A percentile compares a stretch with the other conserved stretches of the same genome.
Evolutionary conservation across 1,284 basidiomycete genomes (phyloP).

Genomic region (Fistulinella staudtii): DNA sequence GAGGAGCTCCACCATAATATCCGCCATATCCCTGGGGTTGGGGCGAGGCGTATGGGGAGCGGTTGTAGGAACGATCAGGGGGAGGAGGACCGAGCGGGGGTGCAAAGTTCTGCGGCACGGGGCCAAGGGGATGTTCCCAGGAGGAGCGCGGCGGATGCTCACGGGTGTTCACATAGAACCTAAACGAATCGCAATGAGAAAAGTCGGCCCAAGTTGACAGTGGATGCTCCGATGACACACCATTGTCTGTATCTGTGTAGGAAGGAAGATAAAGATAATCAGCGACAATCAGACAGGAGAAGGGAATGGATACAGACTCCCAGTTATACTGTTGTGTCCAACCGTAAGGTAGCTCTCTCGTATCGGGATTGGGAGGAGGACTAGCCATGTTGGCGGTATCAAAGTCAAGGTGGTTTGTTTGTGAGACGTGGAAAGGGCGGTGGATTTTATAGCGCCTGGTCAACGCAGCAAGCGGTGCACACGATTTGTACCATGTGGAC

Average conservation of each 20-base stretch:
- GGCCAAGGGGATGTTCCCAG: constrained; percentile 64
- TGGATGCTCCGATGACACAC: constrained; percentile 43
- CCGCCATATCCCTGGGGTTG: constrained; percentile 24
- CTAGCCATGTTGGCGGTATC: constrained; percentile 37
- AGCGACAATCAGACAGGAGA: constrained; percentile 14
- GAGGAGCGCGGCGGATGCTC: constrained; percentile 57
- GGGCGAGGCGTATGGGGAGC: constrained; percentile 31
- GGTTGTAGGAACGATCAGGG: constrained; percentile 24
- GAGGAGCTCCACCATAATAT: constrained; percentile 12
- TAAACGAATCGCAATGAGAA: constrained; percentile 23
- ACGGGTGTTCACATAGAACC: constrained; percentile 69
- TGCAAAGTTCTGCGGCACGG: constrained; percentile 37
- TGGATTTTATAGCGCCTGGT: constrained; percentile 29
- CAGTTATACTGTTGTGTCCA: constrained; percentile 67
- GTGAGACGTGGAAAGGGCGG: constrained; percentile 9
- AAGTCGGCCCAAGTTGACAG: not conserved
- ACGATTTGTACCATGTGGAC: constrained; percentile 27
- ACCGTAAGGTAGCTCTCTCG: constrained; percentile 59
- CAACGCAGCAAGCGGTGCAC: constrained; percentile 19
- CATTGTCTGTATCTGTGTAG: constrained; percentile 59
- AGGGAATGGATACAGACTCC: constrained; percentile 46
- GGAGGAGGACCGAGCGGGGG: constrained; percentile 38
- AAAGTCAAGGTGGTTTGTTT: not conserved
- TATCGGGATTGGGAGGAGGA: constrained; percentile 57
- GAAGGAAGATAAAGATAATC: constrained; percentile 17